Evolutionary conservation across 148 eudicot genomes (phyloP), one percentile per base, ranked within the genome.

Genomic region (Amaranthus cruentus): DNA sequence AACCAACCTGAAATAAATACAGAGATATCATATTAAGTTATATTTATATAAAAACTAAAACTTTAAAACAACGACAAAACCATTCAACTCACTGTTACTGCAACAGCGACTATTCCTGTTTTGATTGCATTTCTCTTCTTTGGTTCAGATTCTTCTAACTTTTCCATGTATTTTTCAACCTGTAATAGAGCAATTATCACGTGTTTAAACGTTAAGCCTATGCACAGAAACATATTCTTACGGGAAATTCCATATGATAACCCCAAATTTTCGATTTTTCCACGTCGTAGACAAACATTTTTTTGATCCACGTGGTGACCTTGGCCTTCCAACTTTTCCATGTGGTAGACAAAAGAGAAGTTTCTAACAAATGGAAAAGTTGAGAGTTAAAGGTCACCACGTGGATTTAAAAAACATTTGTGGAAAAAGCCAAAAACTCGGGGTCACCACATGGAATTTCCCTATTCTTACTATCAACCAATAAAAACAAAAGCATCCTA

Each of bases 161-260:
- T 95, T 78, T 95, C 98, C 92, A 95, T 87, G 92, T 81, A 87
- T 77, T 87, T 95, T 74, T 95, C 98, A 66, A 95, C 93, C 98
- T 95, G 55, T 13, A 65, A 76, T 51, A 57, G 38, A 28, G 38
- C 38, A 78, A 21, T 49, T 12, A 73, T 8, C 6, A 13, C 66
- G 47, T 47, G 54, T 58, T 50, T 63, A 55, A 70, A n/a, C n/a
- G 21, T 38, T 43, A 70, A 18, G 10, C 51, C 13, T 70, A 42
- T 48, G 50, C 66, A n/a, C 4, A 57, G 47, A 47, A 21, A 53
- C 13, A 55, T 7, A 74, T 55, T 4, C 38, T 28, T 28, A 28
- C 38, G 38, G 38, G 38, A 28, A 28, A 28, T 28, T 28, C 38
- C 38, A 28, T 28, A 28, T 28, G 38, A 28, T 0, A 28, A 28